A percentile compares a stretch with the other conserved stretches of the same genome.
These are phyloP conservation scores for Madurella fahalii DNA, from an alignment of 2,329 filamentous ascomycete genomes.

Conservation along the genomic window DNA sequence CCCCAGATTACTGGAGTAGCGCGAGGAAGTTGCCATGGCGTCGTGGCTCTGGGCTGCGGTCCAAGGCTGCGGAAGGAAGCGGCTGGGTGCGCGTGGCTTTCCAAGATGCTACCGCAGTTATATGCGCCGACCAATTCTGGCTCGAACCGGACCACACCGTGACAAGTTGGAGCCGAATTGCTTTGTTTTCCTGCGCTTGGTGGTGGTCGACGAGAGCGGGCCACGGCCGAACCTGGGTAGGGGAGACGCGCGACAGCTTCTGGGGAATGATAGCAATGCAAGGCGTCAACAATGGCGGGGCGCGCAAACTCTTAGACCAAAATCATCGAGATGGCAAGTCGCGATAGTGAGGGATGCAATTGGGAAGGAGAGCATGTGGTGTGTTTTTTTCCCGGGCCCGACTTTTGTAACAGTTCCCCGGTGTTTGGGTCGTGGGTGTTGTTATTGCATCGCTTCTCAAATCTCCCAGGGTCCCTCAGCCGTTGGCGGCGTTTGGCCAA, in stretches of 20 bases:
- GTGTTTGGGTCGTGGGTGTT: slow-evolving; percentile 20
- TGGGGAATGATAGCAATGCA: not conserved
- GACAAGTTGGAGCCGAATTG: too few relatives aligned
- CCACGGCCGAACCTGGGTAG: not conserved
- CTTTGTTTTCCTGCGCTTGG: too few relatives aligned
- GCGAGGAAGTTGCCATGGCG: slow-evolving; percentile 49
- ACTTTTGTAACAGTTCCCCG: slow-evolving; percentile 19
- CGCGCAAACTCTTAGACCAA: not conserved
- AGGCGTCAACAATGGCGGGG: not conserved
- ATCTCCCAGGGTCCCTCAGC: slow-evolving; percentile 13
- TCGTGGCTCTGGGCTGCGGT: slow-evolving; percentile 22
- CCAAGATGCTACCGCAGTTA: not conserved
- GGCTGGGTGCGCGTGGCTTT: not conserved
- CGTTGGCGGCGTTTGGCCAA: slow-evolving; percentile 12
- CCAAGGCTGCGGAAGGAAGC: not conserved
- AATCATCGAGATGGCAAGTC: not conserved
- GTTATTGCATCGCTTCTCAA: slow-evolving; percentile 20
- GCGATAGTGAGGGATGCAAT: slow-evolving; percentile 21
- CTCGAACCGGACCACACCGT: not conserved
- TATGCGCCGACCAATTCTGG: not conserved
- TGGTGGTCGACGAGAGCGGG: not conserved
- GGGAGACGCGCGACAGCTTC: not conserved
- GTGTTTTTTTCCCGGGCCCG: slow-evolving; percentile 7
- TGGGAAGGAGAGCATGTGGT: slow-evolving; percentile 26
- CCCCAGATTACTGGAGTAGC: slow-evolving; percentile 60